phyloP scores from a whole-genome alignment of 1,284 basidiomycete genomes.

The Puccinia sorghi region DNA sequence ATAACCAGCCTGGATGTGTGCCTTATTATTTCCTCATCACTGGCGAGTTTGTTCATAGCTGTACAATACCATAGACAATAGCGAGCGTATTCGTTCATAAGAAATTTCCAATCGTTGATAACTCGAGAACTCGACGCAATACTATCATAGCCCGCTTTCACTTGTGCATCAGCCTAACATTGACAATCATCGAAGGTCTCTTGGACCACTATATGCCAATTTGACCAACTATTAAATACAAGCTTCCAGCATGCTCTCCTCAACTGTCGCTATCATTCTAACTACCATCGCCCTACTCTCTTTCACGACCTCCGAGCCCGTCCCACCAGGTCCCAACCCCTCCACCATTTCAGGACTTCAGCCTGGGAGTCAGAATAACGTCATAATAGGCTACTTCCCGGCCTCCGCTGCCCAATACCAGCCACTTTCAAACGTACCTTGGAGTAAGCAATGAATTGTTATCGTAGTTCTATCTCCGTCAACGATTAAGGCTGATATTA shows the following conservation, averaged over 20 bases:
- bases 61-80: background rate
- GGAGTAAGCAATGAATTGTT: background rate
- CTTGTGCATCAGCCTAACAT: background rate
- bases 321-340: background rate
- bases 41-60: background rate
- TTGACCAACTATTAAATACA: background rate
- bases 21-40: background rate
- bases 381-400: background rate
- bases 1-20: background rate
- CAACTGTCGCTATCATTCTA: background rate
- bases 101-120: background rate
- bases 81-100: background rate
- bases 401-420: background rate
- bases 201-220: background rate
- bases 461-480: background rate
- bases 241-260: slow-evolving; percentile 9
- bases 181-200: background rate
- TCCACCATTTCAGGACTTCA: too few relatives aligned
- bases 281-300: background rate
- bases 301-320: background rate
- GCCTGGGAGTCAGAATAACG: background rate
- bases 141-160: background rate
- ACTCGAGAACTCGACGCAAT: background rate
- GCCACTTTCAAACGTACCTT: background rate
- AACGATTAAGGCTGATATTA: background rate